Base-by-base conservation (phyloP, 2,329 filamentous ascomycete species). In the Arthrobotrys megalospora region DNA sequence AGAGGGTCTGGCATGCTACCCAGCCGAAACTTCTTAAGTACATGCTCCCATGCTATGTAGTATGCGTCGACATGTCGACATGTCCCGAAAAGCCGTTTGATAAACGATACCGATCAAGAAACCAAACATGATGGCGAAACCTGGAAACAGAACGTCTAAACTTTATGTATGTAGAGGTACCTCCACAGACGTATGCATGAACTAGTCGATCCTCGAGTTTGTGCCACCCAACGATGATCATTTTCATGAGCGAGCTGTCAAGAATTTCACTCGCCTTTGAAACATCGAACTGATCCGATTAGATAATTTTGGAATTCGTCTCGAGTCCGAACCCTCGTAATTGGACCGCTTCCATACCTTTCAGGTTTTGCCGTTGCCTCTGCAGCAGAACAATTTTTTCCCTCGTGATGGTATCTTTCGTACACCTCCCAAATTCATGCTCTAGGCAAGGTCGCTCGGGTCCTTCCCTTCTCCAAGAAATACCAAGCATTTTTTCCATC, bases 401-500 rank as follows among this genome's bases (percentile, higher is more conserved):
- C 63, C 63, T 41, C 32, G 34, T 69, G 66, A 58, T 47, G 6
- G 14, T 12, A 24, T 21, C 28, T 36, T 45, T 32, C 19, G 24
- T 68, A 8, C 43, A 50, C 28, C 3, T 7, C 19, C 1, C 11
- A 3, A 12, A 38, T 48, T 65, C 43, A 36, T 48, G 19, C 36
- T 28, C 14, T 36, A 6, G 53, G 53, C 21, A 24, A 47, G 32
- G n/a, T 32, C 28, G 47, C 41, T 21, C 11, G 24, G 24, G 24
- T 36, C 38, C 50, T 36, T 34, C 24, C 28, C 24, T 38, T 2
- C 28, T 14, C 60, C 68, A 65, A 72, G 48, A 41, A 50, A 60
- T 38, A 72, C 69, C 69, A 60, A 66, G 60, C 60, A 66, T 66
- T 71, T 60, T 16, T 53, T 55, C 28, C 12, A 52, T 53, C 48